Base-by-base conservation (phyloP, 768 basidiomycete species). In the Suillus spraguei region DNA sequence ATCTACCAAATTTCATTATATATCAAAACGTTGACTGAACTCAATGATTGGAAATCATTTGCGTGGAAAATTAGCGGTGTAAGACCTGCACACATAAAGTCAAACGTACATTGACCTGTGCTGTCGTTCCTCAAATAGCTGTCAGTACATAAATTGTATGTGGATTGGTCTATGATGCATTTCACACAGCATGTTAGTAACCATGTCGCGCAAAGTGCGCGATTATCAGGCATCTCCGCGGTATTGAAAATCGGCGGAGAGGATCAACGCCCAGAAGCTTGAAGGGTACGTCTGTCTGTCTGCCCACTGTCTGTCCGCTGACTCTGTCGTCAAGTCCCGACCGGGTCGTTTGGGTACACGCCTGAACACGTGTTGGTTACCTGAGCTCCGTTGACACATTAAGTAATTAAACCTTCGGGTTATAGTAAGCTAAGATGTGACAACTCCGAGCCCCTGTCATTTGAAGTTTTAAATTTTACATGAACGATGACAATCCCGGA, bases 181-280 rank as follows among this genome's bases (percentile, higher is more conserved):
- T 22, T 22, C 24, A 50, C 47, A 49, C 49, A 50, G 24, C 49
- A 50, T 50, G 14, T 28, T 28, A 50, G 49, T 28, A 28, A 50
- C 49, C 28, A 50, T 17, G 50, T 52, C 50, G 17, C 28, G 28
- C 50, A 52, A 52, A 52, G 50, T 20, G 50, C 50, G 50, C 50
- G 50, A 52, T 52, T 32, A 32, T 52, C 9, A 52, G 16, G 17
- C 17, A 52, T 52, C 17, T 52, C 50, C 50, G 50, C 50, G 50
- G 50, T 52, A 52, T 52, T 52, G 14, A 2, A 50, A 50, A 17
- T 32, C 16, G 49, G 28, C 49, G 49, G 49, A 28, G 49, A 32
- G 49, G 28, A 32, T 14, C 47, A 8, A 16, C 1, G 3, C 36
- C 13, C 13, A 28, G n/a, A 46, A 13, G n/a, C 44, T 46, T 46